Percentiles rank a stretch among this genome's conserved stretches.
Conservation (phyloP, 495 filamentous ascomycete species). For the Pseudotulostoma volvatum region DNA sequence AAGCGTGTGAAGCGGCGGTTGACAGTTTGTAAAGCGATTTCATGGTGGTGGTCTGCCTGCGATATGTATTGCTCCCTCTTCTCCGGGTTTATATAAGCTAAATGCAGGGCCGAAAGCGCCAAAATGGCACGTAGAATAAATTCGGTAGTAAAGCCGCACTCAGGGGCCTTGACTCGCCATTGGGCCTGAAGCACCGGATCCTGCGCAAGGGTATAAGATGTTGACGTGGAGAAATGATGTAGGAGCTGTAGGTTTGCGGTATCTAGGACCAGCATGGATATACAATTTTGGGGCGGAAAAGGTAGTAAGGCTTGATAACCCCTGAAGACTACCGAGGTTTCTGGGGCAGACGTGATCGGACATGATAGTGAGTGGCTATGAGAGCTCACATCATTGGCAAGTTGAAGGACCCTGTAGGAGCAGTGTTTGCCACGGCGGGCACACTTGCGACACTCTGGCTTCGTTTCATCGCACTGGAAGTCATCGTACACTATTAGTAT, state of each 20-base stretch:
- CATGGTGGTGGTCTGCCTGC: slow-evolving; percentile 23
- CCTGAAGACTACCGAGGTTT: neutral
- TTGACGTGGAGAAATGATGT: slow-evolving; percentile 9
- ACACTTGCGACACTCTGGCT: neutral
- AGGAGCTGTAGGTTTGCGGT: slow-evolving; percentile 6
- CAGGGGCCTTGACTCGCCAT: slow-evolving; percentile 17
- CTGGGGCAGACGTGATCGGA: neutral
- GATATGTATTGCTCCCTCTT: slow-evolving; percentile 17
- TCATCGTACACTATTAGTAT: too few relatives aligned
- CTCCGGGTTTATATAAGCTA: slow-evolving; percentile 24
- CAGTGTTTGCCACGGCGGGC: neutral
- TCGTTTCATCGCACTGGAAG: neutral
- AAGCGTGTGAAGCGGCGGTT: slow-evolving; percentile 16
- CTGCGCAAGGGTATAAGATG: slow-evolving; percentile 6
- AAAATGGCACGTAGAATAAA: slow-evolving; percentile 31
- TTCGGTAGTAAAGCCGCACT: slow-evolving; percentile 19
- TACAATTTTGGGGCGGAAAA: neutral
- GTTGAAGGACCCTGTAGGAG: neutral
- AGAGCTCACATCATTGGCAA: neutral
- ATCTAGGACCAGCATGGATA: neutral
- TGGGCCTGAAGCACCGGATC: slow-evolving; percentile 1
- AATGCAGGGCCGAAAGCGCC: slow-evolving; percentile 28
- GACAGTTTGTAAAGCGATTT: slow-evolving; percentile 20
- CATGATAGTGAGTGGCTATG: neutral
- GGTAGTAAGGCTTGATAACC: neutral